These are phyloP conservation scores for Ophiostoma ulmi DNA, from an alignment of 2,329 filamentous ascomycete species.

Conservation along the genomic window DNA sequence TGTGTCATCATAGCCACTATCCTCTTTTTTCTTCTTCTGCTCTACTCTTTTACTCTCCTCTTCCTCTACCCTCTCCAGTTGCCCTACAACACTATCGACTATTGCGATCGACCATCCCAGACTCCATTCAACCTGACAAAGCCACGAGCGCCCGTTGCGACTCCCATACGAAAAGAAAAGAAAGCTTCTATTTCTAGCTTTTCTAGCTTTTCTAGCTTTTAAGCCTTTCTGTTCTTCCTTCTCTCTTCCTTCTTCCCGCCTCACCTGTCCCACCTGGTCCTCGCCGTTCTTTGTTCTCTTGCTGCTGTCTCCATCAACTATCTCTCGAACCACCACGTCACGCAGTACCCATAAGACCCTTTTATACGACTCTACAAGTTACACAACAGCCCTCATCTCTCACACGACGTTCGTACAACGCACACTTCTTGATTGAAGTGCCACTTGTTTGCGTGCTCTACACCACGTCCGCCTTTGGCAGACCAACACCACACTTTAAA, in stretches of 20 bases:
- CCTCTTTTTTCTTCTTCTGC: background rate
- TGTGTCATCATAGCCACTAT: background rate
- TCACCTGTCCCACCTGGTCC: constrained; percentile 1
- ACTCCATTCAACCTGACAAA: background rate
- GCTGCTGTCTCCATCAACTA: background rate
- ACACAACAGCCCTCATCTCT: background rate
- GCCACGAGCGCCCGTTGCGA: background rate
- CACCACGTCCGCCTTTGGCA: too few relatives aligned
- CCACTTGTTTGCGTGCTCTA: background rate
- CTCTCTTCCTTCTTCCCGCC: background rate
- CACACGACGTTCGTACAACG: constrained; percentile 1
- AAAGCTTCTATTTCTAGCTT: background rate
- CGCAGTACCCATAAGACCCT: background rate
- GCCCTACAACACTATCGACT: constrained; percentile 3
- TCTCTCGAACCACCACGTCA: background rate
- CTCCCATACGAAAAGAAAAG: background rate
- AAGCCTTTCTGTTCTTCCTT: background rate
- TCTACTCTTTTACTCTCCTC: background rate
- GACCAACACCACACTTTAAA: background rate
- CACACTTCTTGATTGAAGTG: constrained; percentile 2
- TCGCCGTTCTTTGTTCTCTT: background rate
- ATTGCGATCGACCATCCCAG: constrained; percentile 18
- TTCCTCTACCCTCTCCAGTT: background rate
- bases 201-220: background rate
- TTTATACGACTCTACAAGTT: constrained; percentile 6